These are phyloP conservation scores for Panicum virgatum DNA, from an alignment of 202 grass and related monocot species.

Conservation along the genomic window DNA sequence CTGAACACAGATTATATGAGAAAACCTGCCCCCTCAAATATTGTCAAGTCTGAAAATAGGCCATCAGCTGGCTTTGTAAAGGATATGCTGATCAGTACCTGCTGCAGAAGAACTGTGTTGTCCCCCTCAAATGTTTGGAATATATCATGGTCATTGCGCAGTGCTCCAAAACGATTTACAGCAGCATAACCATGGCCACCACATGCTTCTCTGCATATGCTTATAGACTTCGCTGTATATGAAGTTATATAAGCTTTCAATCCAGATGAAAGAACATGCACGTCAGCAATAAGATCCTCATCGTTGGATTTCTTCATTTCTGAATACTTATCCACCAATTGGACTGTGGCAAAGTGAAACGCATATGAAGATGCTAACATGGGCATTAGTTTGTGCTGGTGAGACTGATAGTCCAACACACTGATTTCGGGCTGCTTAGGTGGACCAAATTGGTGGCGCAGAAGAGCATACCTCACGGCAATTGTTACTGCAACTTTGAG, in stretches of 20 bases:
- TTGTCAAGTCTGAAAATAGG: constrained; percentile 8
- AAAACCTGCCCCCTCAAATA: background rate
- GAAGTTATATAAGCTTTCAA: constrained; percentile 95
- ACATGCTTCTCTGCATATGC: constrained; percentile 83
- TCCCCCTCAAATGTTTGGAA: constrained; percentile 99
- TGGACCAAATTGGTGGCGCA: constrained; percentile 95
- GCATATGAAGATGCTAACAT: constrained; percentile 95
- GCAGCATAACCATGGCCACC: constrained; percentile 97
- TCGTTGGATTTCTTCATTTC: constrained; percentile 96
- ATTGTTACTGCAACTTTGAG: constrained; percentile 92
- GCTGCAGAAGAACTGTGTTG: constrained; percentile 95
- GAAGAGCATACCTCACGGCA: constrained; percentile 85
- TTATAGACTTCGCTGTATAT: constrained; percentile 90
- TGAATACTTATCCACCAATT: constrained; percentile 75
- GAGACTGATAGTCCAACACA: constrained; percentile 93
- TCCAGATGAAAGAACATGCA: constrained; percentile 87
- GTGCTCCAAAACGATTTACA: constrained; percentile 83
- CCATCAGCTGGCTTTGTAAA: background rate
- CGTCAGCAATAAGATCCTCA: constrained; percentile 71
- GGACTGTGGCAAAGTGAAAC: constrained; percentile 78
- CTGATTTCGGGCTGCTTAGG: constrained; percentile 86
- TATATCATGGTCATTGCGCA: constrained; percentile 98
- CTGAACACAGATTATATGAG: background rate
- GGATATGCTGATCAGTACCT: constrained; percentile 54
- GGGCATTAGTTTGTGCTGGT: constrained; percentile 95